Percentiles rank a stretch among this genome's conserved stretches.
Evolutionary conservation across 257 asterid genomes (phyloP).

Genomic region (Pogostemon cablin): DNA sequence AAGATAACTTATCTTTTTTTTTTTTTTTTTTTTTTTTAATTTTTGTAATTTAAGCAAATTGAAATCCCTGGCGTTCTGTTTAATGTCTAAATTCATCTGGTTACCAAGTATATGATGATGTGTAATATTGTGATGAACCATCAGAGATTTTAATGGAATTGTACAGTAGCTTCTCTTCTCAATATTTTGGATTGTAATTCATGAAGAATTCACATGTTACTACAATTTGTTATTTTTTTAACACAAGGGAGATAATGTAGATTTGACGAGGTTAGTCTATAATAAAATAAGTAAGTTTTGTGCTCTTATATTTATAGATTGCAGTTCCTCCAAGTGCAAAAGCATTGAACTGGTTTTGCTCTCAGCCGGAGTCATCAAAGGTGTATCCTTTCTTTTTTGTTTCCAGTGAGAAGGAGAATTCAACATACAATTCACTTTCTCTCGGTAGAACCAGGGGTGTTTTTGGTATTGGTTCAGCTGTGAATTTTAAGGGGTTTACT

Average conservation of each 20-base stretch:
- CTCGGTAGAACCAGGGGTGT: constrained; percentile 80
- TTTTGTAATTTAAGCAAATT: neutral
- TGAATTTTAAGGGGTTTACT: constrained; percentile 55
- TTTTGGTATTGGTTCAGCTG: constrained; percentile 90
- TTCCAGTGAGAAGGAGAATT: constrained; percentile 68
- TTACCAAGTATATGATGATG: constrained; percentile 4
- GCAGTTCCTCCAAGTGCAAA: constrained; percentile 97
- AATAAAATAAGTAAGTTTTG: constrained; percentile 5
- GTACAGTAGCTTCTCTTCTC: constrained; percentile 2
- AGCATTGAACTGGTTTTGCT: constrained; percentile 85
- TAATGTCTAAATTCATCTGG: constrained; percentile 12
- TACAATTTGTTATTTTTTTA: constrained; percentile 19
- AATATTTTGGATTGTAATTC: constrained; percentile 21
- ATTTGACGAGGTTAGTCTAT: neutral
- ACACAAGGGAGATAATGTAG: neutral
- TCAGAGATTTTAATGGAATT: constrained; percentile 8
- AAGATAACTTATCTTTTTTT: neutral
- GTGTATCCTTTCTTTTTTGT: constrained; percentile 75
- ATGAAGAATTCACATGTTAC: constrained; percentile 7
- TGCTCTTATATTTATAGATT: constrained; percentile 52
- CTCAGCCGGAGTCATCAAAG: constrained; percentile 71
- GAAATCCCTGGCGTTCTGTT: neutral
- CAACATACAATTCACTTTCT: constrained; percentile 62
- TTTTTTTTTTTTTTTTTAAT: no score
- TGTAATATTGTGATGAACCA: neutral